phyloP scores from a whole-genome alignment of 257 asterid species.

The Nicotiana benthamiana region DNA sequence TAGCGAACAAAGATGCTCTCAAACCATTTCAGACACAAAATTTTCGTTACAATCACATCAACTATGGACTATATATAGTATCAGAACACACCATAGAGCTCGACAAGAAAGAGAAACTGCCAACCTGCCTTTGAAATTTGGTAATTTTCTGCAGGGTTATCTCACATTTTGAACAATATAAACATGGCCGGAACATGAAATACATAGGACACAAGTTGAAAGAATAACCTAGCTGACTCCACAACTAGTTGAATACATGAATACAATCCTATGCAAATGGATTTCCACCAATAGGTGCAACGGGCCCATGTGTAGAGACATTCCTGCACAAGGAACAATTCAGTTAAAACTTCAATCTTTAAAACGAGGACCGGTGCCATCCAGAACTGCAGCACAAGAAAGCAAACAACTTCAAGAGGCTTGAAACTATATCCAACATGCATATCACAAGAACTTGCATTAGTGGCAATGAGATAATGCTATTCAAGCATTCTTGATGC shows the following conservation, averaged over 20 bases:
- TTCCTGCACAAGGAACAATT: conserved; percentile 40
- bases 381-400: not conserved
- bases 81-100: not conserved
- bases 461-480: not conserved
- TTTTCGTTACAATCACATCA: not conserved
- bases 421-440: not conserved
- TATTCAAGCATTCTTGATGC: no score
- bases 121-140: not conserved
- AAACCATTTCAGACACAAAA: not conserved
- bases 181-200: not conserved
- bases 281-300: conserved; percentile 63
- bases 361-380: not conserved
- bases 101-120: not conserved
- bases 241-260: not conserved
- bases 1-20: not conserved
- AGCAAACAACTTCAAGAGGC: not conserved
- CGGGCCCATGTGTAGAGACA: conserved; percentile 49
- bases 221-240: not conserved
- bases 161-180: not conserved
- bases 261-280: conserved; percentile 51
- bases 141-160: not conserved
- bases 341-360: not conserved
- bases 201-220: conserved; percentile 3
- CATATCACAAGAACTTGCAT: not conserved
- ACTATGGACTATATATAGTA: not conserved